Evolutionary conservation across 192 early-diverging fungal species (phyloP).

Genomic region (Chytriomyces sp.): DNA sequence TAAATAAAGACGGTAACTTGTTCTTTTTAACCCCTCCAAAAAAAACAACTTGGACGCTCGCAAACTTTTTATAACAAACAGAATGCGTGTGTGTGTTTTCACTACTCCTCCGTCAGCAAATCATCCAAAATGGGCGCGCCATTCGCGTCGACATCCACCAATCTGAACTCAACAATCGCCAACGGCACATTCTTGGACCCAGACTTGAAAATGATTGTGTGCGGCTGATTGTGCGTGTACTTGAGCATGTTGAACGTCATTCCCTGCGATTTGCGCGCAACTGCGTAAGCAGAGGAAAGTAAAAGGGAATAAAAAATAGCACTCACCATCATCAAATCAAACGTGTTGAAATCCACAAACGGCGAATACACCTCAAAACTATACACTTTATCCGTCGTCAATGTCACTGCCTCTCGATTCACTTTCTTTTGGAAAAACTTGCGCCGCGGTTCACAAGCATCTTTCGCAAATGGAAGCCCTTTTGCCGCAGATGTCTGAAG

Average conservation of each 20-base stretch:
- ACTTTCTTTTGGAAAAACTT: conserved; percentile 43
- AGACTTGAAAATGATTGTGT: conserved; percentile 13
- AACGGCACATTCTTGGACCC: not conserved
- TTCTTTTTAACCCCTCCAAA: too few relatives aligned
- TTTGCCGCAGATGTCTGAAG: not conserved
- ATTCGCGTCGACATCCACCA: not conserved
- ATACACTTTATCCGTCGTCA: conserved; percentile 44
- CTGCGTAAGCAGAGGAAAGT: too few relatives aligned
- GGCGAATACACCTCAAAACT: conserved; percentile 53
- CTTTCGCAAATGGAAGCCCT: conserved; percentile 15
- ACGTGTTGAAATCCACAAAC: conserved; percentile 48
- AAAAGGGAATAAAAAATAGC: too few relatives aligned
- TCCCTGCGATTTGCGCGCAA: not conserved
- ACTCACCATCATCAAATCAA: conserved; percentile 13
- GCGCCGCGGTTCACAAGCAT: conserved; percentile 35
- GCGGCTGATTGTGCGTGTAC: conserved; percentile 13
- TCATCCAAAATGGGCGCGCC: not conserved
- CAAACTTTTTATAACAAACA: too few relatives aligned
- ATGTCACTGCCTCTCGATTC: conserved; percentile 17
- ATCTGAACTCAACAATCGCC: not conserved
- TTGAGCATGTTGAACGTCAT: conserved; percentile 12
- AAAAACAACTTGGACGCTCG: too few relatives aligned
- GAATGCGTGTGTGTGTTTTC: too few relatives aligned
- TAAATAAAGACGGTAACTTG: too few relatives aligned
- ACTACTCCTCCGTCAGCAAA: not conserved